Base-by-base conservation (phyloP, 2,329 filamentous ascomycete species). In the Diaporthe helianthi region DNA sequence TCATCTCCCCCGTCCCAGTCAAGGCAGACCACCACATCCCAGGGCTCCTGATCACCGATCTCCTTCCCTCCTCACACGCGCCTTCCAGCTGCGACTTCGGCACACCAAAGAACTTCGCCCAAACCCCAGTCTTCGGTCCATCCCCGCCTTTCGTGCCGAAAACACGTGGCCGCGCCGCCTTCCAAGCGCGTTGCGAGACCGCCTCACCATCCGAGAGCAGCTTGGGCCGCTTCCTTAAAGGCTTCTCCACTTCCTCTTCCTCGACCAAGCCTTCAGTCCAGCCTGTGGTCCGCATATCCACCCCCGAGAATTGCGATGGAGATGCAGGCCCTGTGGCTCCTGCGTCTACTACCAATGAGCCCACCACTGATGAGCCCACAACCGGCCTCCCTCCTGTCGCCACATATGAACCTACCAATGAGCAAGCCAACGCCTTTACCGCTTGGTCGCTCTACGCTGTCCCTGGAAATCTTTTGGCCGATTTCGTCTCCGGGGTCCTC, bases 401-500 rank as follows among this genome's bases (percentile, higher is more conserved):
- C 19, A 24, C 22, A 19, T 36, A 22, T 47, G 44, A 47, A 3
- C 44, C 44, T 24, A 47, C 44, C 10, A 51, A 51, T 26, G 65
- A 41, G 44, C 31, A 58, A 36, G 65, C 84, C 66, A 87, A 85
- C 54, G 85, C 86, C 33, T 78, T 87, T 72, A 84, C 86, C 72
- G 82, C 46, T 19, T 67, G 65, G 65, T 67, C 65, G 19, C 65
- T 61, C 19, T 63, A 61, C 36, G 51, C 33, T 10, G 17, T 58
- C 44, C 33, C 31, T 13, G 47, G 41, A 22, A 83, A 83, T 3
- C 83, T 87, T 70, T 81, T 88, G n/a, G 84, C 84, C 49, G 86
- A 88, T 74, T 86, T 87, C 71, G 83, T 87, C 8, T 86, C 86
- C 1, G 86, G 86, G 7, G 85, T 83, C 22, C 81, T 88, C 52